Conservation (phyloP, 176 grass and related monocot species). For the Chloris gayana region DNA sequence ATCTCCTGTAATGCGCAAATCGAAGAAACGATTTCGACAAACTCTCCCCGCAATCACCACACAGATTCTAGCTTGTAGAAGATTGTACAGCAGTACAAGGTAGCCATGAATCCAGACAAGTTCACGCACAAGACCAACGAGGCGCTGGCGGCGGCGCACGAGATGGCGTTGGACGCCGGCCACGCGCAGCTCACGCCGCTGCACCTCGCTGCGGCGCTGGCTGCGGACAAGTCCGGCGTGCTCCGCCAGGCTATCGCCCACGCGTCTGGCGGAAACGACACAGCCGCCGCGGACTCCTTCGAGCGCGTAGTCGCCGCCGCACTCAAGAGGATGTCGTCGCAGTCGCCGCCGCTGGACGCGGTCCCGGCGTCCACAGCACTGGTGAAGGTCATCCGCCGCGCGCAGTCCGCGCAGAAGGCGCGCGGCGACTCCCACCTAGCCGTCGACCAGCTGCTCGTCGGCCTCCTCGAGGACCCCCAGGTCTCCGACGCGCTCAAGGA, state of each 20-base stretch:
- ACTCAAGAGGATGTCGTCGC: constrained; percentile 68
- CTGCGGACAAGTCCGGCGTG: background rate
- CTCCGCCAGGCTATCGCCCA: background rate
- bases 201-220: background rate
- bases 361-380: constrained; percentile 67
- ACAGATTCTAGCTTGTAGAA: background rate
- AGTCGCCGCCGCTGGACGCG: constrained; percentile 61
- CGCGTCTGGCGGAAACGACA: constrained; percentile 16
- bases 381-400: constrained; percentile 65
- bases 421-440: constrained; percentile 58
- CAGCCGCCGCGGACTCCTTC: constrained; percentile 49
- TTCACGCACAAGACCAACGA: constrained; percentile 95
- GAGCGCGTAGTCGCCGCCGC: constrained; percentile 53
- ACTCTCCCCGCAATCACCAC: background rate
- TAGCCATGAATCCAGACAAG: constrained; percentile 78
- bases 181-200: constrained; percentile 10
- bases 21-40: background rate
- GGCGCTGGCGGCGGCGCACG: constrained; percentile 68
- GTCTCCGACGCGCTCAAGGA: constrained; percentile 58
- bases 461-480: constrained; percentile 60
- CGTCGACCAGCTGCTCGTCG: constrained; percentile 63
- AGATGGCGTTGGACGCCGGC: constrained; percentile 39
- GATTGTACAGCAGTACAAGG: background rate
- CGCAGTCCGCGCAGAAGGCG: constrained; percentile 60
- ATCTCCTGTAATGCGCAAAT: background rate